Base-by-base conservation (phyloP, 306 rosid species). In the Oxytropis ochrocephala region DNA sequence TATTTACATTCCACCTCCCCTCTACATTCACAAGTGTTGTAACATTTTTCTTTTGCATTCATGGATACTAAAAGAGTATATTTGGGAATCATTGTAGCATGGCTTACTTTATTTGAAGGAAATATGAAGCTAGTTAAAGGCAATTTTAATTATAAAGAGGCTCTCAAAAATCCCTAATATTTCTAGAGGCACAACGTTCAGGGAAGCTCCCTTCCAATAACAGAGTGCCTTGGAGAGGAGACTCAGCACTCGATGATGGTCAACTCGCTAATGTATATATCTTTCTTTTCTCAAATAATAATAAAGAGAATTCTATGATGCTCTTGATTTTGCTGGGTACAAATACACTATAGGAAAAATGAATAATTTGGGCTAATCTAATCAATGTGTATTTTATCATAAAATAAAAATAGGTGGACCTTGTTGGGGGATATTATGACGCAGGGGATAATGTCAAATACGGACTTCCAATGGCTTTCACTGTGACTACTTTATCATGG, bases 371-470 rank as follows among this genome's bases (percentile, higher is more conserved):
- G 35, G 12, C 24, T 50, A n/a, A n/a, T n/a, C n/a, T n/a, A 0
- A 56, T 33, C 13, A 35, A 6, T 58, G 3, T 39, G 18, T n/a
- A n/a, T 27, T 48, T 38, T 50, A 4, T 67, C 11, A 21, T 30
- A 0, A 12, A 24, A 3, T 39, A n/a, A 4, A 8, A 44, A 39
- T 59, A 92, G 97, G 79, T 85, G 72, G 97, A 94, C 73, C 90
- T 94, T 47, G 39, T 11, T 8, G 98, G 97, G 2, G 98, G 98
- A 75, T 90, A 94, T 64, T 94, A 90, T 69, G 98, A 94, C 70
- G 98, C 98, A 9, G 98, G 98, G n/a, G 98, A 94, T 71, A 94
- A 94, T 32, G 97, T 94, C 18, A 94, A 94, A 50, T 90, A 87
- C 56, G 98, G 97, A 5, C 83, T 94, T 2, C 98, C 98, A 0